Base-by-base conservation (phyloP, 495 filamentous ascomycete species). In the Pyronema domesticum region DNA sequence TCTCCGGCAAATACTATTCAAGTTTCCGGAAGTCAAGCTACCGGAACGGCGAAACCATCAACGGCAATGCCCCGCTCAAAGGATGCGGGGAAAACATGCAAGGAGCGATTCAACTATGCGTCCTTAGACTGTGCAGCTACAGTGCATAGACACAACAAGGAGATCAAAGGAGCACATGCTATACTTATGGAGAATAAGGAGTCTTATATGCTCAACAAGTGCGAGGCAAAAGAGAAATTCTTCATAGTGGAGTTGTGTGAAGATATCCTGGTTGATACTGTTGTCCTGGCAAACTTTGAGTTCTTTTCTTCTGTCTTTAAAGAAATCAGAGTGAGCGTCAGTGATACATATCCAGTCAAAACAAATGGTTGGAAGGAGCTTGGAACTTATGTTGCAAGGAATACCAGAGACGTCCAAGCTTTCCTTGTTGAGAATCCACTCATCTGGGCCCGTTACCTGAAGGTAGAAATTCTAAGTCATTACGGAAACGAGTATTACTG, bases 261-360 rank as follows among this genome's bases (percentile, higher is more conserved):
- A 66, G 87, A 95, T 57, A 95, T 98, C 51, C 74, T 95, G 43
- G 82, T 98, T 52, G 91, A 98, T 67, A 98, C 91, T 3, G 74
- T 98, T 34, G 91, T 95, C 1, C 75, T 98, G 15, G 89, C 91
- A 42, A 98, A 96, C 68, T 98, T 89, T 66, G 91, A 66, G 68
- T 98, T 98, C 72, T 98, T 98, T 70, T 94, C 86, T 50, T 93
- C 85, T 57, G 95, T 94, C 74, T 86, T 96, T 62, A 82, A 86
- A 52, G 83, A 78, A 17, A 94, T 98, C 66, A 74, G 84, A 15
- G 79, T 96, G 51, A 87, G 83, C 63, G 88, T 95, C 18, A 86
- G 87, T 35, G 91, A 95, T 68, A 79, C 85, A 36, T 95, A 95
- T 67, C 91, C 91, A 3, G 83, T 89, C 33, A 95, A 95, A 67